phyloP scores from a whole-genome alignment of 768 basidiomycete species.

The Sporobolomyces pararoseus region DNA sequence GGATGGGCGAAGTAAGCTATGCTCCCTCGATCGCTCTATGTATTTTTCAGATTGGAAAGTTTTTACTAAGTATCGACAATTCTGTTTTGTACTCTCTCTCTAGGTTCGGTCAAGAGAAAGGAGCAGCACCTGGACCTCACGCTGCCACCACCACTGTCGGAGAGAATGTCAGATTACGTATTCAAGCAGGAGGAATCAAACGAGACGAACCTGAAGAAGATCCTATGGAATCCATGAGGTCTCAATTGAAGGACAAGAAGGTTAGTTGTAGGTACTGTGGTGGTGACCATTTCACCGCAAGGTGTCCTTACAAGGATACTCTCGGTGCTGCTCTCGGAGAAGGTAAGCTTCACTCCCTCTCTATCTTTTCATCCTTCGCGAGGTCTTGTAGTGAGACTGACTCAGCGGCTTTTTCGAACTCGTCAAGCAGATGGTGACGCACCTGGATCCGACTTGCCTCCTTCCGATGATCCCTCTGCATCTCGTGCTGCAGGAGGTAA shows the following conservation, averaged over 20 bases:
- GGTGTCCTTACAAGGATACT: conserved; percentile 96
- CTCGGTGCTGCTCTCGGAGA: conserved; percentile 63
- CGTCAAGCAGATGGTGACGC: conserved; percentile 6
- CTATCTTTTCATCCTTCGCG: background rate
- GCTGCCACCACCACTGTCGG: conserved; percentile 82
- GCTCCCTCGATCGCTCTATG: too few relatives aligned
- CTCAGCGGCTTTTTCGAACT: background rate
- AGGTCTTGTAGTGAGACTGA: background rate
- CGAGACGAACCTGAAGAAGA: conserved; percentile 42
- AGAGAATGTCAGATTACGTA: conserved; percentile 64
- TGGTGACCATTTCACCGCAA: conserved; percentile 94
- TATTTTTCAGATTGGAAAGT: too few relatives aligned
- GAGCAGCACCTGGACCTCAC: conserved; percentile 82
- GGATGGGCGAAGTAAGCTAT: conserved; percentile 63
- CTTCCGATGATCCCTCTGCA: conserved; percentile 41
- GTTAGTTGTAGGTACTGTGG: conserved; percentile 90
- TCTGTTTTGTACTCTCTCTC: background rate
- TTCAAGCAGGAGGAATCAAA: conserved; percentile 57
- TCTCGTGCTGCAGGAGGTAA: conserved; percentile 61
- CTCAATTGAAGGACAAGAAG: conserved; percentile 61
- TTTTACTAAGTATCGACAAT: background rate
- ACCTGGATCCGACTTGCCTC: conserved; percentile 10
- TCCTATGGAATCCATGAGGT: conserved; percentile 53
- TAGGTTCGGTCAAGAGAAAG: conserved; percentile 84
- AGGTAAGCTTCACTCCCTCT: conserved; percentile 53